phyloP scores from a whole-genome alignment of 495 filamentous ascomycete species.

The Aspergillus sparsus region DNA sequence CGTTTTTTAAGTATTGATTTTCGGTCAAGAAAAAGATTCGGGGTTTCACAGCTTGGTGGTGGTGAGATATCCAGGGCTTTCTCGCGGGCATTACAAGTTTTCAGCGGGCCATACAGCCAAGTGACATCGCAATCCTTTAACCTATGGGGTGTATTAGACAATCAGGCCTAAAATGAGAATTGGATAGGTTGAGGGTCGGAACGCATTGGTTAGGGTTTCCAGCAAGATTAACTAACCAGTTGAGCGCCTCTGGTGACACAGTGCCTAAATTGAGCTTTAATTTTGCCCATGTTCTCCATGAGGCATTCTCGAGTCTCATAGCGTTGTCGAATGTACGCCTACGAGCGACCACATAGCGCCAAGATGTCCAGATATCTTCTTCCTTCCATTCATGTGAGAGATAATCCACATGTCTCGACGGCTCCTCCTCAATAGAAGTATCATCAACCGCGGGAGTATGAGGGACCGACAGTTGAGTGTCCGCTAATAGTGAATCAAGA shows the following conservation, averaged over 20 bases:
- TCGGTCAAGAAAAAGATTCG: slow-evolving; percentile 76
- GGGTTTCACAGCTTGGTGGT: slow-evolving; percentile 68
- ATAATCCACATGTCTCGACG: slow-evolving; percentile 93
- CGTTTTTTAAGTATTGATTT: slow-evolving; percentile 97
- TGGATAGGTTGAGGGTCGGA: too few species aligned
- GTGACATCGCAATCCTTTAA: slow-evolving; percentile 97
- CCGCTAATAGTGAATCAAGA: slow-evolving; percentile 19
- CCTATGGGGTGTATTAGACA: slow-evolving; percentile 54
- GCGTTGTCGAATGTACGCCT: slow-evolving; percentile 77
- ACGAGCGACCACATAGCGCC: slow-evolving; percentile 85
- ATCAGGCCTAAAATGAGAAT: background rate
- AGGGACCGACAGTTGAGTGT: slow-evolving; percentile 18
- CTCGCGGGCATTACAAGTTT: slow-evolving; percentile 57
- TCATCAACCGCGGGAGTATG: slow-evolving; percentile 71
- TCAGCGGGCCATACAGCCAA: slow-evolving; percentile 94
- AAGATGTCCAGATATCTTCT: slow-evolving; percentile 97
- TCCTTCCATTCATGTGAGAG: slow-evolving; percentile 93
- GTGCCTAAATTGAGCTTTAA: slow-evolving; percentile 81
- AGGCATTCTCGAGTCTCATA: slow-evolving; percentile 88
- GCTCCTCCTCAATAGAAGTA: slow-evolving; percentile 71
- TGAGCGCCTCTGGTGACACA: slow-evolving; percentile 82
- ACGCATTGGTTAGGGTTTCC: background rate
- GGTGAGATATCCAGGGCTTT: slow-evolving; percentile 46
- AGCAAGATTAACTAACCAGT: slow-evolving; percentile 64
- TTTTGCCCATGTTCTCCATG: slow-evolving; percentile 98